These are phyloP conservation scores for Nannizziopsis barbatae DNA, from an alignment of 2,329 filamentous ascomycete species.

Conservation along the genomic window DNA sequence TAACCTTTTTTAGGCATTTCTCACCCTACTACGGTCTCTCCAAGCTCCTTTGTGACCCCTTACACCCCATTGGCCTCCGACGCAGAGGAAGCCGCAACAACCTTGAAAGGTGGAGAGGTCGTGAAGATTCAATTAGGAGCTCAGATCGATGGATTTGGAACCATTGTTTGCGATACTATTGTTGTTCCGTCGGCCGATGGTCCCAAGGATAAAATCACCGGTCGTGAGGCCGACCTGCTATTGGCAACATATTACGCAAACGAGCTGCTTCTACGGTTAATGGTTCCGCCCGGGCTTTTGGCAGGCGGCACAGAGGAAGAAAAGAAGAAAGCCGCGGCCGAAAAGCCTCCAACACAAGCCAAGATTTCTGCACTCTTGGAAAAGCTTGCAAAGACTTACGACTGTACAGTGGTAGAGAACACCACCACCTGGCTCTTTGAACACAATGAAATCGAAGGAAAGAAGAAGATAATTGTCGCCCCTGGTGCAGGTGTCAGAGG, in stretches of 20 bases:
- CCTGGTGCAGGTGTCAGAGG: conserved; percentile 73
- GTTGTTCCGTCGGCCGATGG: conserved; percentile 55
- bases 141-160: conserved; percentile 93
- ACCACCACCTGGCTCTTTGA: conserved; percentile 96
- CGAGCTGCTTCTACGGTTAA: conserved; percentile 80
- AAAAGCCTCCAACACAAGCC: conserved; percentile 72
- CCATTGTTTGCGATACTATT: conserved; percentile 90
- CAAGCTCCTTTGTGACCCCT: conserved; percentile 85
- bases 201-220: conserved; percentile 54
- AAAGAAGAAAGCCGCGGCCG: conserved; percentile 76
- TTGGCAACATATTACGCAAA: conserved; percentile 91
- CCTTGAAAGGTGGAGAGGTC: conserved; percentile 72
- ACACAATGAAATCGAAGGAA: conserved; percentile 92
- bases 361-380: conserved; percentile 81
- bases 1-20: conserved; percentile 56
- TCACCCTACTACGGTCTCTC: conserved; percentile 91
- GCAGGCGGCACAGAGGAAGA: conserved; percentile 80
- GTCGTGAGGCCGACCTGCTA: conserved; percentile 73
- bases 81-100: conserved; percentile 65
- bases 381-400: conserved; percentile 83
- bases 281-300: conserved; percentile 81
- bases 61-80: conserved; percentile 89
- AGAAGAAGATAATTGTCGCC: conserved; percentile 94
- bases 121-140: conserved; percentile 99
- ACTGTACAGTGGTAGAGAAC: conserved; percentile 88